Base-by-base conservation (phyloP, 2,329 filamentous ascomycete species). In the Coniochaeta sp. region DNA sequence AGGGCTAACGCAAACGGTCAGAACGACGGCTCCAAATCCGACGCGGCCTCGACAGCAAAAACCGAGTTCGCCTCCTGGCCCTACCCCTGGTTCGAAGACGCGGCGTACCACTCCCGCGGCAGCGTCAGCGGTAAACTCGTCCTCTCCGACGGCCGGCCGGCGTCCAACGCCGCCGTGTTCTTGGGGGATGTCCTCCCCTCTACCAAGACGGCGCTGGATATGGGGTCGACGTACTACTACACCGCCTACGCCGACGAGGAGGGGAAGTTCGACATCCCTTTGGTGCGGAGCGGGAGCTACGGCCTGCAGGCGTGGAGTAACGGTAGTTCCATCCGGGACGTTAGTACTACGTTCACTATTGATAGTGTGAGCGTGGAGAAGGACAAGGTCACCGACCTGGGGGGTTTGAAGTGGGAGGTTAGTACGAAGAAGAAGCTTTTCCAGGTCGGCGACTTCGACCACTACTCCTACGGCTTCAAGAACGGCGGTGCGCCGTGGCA, bases 221-320 rank as follows among this genome's bases (percentile, higher is more conserved):
- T 75, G 60, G 76, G 76, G 20, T 63, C 65, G 4, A 63, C 66
- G 18, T 76, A 76, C 61, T 77, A 79, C 60, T 78, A 78, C 61
- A 75, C 72, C 7, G 61, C 66, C 0, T 73, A 75, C 54, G 69
- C 76, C 1, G 71, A 73, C 50, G 58, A 56, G 0, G 45, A 66
- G 1, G 76, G 76, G 13, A 55, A 60, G 2, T 79, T 79, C 55
- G 58, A 60, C 12, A 70, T 79, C 52, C 54, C 61, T 3, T 56
- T 74, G 50, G 71, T 79, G 16, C 71, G 74, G 5, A 61, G 63
- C 0, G 73, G 68, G 0, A 66, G 63, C 2, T 78, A 77, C 54
- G 75, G 69, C 0, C 57, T 78, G 1, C 73, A 77, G 51, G 75
- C 75, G 1, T 78, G 76, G 74, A 70, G 72, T 14, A 73, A 74